Conservation (phyloP, 2,329 filamentous ascomycete genomes). For the Neofusicoccum parvum region DNA sequence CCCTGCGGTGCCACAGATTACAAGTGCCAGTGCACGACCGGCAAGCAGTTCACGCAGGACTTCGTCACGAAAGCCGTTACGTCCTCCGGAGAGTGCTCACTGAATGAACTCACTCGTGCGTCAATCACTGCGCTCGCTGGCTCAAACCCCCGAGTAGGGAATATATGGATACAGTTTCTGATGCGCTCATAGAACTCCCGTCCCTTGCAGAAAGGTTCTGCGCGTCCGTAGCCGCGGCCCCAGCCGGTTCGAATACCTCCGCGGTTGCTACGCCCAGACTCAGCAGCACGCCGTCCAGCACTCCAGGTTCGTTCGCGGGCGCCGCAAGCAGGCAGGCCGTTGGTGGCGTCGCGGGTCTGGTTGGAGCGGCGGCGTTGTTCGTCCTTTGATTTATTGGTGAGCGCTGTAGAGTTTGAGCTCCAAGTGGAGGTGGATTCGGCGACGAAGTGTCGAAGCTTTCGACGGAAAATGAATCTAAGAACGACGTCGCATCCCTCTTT, state of each 20-base stretch:
- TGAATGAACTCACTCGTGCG: not conserved
- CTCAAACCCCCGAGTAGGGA: not conserved
- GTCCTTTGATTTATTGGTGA: not conserved
- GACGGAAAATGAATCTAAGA: too few species aligned
- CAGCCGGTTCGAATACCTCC: not conserved
- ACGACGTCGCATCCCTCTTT: too few species aligned
- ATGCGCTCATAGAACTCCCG: not conserved
- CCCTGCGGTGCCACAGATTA: conserved; percentile 5
- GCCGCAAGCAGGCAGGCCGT: not conserved
- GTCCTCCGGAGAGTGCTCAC: not conserved
- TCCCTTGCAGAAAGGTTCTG: not conserved
- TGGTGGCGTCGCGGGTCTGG: not conserved
- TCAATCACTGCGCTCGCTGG: not conserved
- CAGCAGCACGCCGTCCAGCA: not conserved
- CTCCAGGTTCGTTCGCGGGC: not conserved
- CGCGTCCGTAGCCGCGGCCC: not conserved
- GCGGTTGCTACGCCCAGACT: not conserved
- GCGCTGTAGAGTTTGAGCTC: too few species aligned
- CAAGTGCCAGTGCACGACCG: conserved; percentile 7
- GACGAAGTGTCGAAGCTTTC: too few species aligned
- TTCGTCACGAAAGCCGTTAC: not conserved
- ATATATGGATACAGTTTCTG: not conserved
- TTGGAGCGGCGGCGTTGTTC: conserved; percentile 1
- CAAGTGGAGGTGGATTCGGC: too few species aligned
- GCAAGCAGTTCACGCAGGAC: conserved; percentile 2